phyloP scores from a whole-genome alignment of 2,329 filamentous ascomycete genomes.

The Ascochyta viciae-villosae region DNA sequence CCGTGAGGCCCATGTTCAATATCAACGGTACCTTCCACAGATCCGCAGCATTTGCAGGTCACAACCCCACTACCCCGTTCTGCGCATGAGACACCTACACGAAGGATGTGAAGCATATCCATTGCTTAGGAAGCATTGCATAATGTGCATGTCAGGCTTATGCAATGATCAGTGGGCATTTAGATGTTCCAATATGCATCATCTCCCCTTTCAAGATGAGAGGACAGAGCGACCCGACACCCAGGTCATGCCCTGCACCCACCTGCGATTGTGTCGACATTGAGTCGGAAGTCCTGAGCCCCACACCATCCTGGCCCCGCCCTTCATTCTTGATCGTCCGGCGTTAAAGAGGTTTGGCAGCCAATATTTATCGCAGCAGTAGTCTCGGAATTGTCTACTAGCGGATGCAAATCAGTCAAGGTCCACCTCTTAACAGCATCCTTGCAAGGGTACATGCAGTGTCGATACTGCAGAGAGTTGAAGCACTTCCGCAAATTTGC shows the following conservation, averaged over 20 bases:
- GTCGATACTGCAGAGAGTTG: conserved; percentile 8
- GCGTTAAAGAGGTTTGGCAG: conserved; percentile 21
- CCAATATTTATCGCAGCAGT: conserved; percentile 30
- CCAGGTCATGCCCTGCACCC: background rate
- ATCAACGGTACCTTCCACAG: conserved; percentile 8
- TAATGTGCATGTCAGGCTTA: background rate
- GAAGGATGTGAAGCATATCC: background rate
- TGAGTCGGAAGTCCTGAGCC: background rate
- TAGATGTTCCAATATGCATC: background rate
- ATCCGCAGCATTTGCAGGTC: conserved; percentile 7
- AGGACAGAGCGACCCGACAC: conserved; percentile 1
- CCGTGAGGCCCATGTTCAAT: conserved; percentile 5
- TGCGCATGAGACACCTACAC: background rate
- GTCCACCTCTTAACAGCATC: background rate
- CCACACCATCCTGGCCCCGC: conserved; percentile 4
- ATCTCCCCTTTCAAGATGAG: background rate
- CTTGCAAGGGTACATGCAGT: conserved; percentile 3
- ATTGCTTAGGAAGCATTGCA: background rate
- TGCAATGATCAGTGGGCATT: background rate
- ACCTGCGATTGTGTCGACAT: conserved; percentile 1
- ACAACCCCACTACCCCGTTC: conserved; percentile 6
- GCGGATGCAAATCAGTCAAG: conserved; percentile 21
- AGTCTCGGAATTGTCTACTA: conserved; percentile 29
- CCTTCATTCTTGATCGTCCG: conserved; percentile 6
- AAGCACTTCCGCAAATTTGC: conserved; percentile 19